These are phyloP conservation scores for Myochromella boudieri DNA, from an alignment of 768 basidiomycete species.

Conservation along the genomic window DNA sequence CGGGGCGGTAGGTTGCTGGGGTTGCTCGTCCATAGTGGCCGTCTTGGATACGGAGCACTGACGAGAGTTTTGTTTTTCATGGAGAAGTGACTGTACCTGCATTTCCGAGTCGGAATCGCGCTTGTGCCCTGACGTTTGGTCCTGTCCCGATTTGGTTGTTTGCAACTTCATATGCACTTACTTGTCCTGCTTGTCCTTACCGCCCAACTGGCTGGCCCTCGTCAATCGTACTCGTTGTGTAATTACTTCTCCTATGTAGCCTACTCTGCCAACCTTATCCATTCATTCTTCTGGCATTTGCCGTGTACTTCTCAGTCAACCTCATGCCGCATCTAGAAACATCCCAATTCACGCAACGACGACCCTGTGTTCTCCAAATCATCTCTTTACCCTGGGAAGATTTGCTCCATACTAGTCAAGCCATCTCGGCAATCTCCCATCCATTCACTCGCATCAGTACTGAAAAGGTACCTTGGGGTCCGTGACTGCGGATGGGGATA, in stretches of 20 bases:
- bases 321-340: constrained; percentile 5
- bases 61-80: constrained; percentile 17
- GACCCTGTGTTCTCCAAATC: constrained; percentile 13
- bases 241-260: constrained; percentile 13
- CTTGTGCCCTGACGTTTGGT: constrained; percentile 12
- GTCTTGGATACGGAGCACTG: constrained; percentile 10
- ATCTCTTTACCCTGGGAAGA: neutral
- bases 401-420: no score
- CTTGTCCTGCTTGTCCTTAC: neutral
- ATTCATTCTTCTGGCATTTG: constrained; percentile 13
- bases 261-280: constrained; percentile 11
- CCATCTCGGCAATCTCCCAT: no score
- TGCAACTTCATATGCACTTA: constrained; percentile 6
- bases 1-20: constrained; percentile 16
- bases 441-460: neutral
- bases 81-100: constrained; percentile 11
- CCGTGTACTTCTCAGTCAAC: constrained; percentile 14
- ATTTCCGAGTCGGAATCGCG: constrained; percentile 18
- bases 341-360: constrained; percentile 2
- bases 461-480: neutral
- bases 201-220: neutral
- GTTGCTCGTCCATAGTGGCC: constrained; percentile 18
- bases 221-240: neutral
- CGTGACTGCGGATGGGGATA: neutral
- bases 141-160: constrained; percentile 13